phyloP scores from a whole-genome alignment of 1,139 yeast species.

The Geotrichum restrictum region DNA sequence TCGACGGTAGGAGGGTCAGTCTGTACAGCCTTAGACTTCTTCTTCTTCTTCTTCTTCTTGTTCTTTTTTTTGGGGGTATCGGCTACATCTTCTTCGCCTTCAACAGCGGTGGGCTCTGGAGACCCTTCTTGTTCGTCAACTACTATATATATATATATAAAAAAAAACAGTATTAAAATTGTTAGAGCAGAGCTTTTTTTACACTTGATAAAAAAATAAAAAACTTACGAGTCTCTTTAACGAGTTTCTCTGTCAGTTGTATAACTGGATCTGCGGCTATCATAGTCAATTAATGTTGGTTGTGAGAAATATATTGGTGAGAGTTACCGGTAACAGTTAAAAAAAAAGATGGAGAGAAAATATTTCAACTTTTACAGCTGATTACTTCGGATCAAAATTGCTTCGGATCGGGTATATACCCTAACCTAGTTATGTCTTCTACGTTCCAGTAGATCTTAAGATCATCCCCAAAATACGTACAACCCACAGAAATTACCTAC shows the following conservation, averaged over 20 bases:
- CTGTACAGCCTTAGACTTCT: constrained; percentile 20
- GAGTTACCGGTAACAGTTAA: not conserved
- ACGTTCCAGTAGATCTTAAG: too few relatives aligned
- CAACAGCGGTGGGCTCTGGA: not conserved
- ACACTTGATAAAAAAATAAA: not conserved
- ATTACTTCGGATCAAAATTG: too few relatives aligned
- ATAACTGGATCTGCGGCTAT: constrained; percentile 5
- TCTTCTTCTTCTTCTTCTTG: constrained; percentile 19
- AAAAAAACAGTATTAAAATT: not conserved
- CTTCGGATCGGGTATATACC: too few relatives aligned
- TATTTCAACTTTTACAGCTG: not conserved
- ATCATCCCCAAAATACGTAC: too few relatives aligned
- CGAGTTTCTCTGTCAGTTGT: constrained; percentile 8
- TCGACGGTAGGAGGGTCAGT: constrained; percentile 21
- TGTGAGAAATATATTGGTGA: too few relatives aligned
- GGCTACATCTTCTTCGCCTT: constrained; percentile 5
- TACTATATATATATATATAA: not conserved
- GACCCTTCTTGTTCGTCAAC: not conserved
- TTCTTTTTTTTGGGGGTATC: constrained; percentile 17
- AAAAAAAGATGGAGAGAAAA: not conserved
- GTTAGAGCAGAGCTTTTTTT: not conserved
- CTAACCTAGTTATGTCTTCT: too few relatives aligned
- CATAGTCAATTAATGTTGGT: constrained; percentile 1
- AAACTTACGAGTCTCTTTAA: constrained; percentile 9
- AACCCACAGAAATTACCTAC: too few relatives aligned